phyloP scores from a whole-genome alignment of 2,329 filamentous ascomycete species.

The Nemania sp. region DNA sequence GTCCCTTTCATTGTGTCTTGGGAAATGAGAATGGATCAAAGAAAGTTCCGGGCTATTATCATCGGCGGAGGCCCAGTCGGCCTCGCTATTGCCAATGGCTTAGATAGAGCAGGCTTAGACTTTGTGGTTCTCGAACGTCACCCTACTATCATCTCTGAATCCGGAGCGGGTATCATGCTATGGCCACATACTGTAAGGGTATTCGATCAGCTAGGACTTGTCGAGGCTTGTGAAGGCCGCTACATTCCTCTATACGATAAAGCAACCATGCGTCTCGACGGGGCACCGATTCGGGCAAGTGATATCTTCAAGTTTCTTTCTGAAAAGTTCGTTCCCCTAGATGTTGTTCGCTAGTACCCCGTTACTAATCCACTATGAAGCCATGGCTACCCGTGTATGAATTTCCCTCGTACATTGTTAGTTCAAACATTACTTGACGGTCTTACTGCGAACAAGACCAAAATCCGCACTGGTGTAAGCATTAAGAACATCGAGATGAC shows the following conservation, averaged over 20 bases:
- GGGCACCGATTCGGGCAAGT: conserved; percentile 7
- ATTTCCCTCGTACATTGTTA: conserved; percentile 32
- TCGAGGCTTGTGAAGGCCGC: conserved; percentile 27
- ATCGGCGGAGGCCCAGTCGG: conserved; percentile 36
- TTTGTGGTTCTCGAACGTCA: conserved; percentile 34
- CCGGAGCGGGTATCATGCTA: conserved; percentile 33
- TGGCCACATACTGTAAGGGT: conserved; percentile 33
- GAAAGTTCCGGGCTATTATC: conserved; percentile 38
- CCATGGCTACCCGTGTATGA: conserved; percentile 37
- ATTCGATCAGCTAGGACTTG: conserved; percentile 35
- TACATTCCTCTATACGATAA: conserved; percentile 27
- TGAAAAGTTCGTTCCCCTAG: conserved; percentile 13
- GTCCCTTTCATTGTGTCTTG: neutral
- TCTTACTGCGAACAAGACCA: conserved; percentile 9
- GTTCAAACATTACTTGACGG: conserved; percentile 29
- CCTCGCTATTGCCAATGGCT: conserved; percentile 31
- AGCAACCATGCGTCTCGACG: conserved; percentile 25
- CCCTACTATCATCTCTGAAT: conserved; percentile 25
- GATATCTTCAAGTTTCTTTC: conserved; percentile 15
- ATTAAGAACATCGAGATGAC: conserved; percentile 30
- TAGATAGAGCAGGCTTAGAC: conserved; percentile 32
- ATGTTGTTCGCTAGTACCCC: neutral
- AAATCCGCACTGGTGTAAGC: conserved; percentile 24
- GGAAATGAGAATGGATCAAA: conserved; percentile 4
- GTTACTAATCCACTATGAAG: conserved; percentile 13